Conservation (phyloP, 2,329 filamentous ascomycete species). For the Colletotrichum incanum region DNA sequence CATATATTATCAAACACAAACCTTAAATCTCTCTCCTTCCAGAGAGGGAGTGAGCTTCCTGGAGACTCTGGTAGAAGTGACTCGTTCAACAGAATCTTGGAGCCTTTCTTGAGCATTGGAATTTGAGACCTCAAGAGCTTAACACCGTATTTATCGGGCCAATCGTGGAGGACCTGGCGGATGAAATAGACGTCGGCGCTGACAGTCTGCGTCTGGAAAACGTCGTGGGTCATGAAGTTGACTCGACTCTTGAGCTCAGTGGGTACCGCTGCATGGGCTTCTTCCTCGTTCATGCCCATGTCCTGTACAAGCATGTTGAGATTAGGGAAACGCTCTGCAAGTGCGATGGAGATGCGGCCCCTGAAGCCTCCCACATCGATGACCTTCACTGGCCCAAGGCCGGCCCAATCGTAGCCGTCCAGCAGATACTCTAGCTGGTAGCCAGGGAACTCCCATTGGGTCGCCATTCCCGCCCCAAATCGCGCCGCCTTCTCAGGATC, state of each 20-base stretch:
- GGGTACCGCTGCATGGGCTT: conserved; percentile 37
- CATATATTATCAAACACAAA: not conserved
- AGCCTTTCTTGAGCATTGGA: conserved; percentile 55
- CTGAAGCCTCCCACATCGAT: conserved; percentile 47
- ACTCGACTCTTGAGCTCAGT: conserved; percentile 21
- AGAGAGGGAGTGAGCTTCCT: conserved; percentile 3
- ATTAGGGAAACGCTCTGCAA: conserved; percentile 47
- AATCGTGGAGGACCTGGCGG: conserved; percentile 62
- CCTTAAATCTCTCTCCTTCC: conserved; percentile 8
- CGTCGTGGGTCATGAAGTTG: conserved; percentile 40
- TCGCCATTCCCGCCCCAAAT: conserved; percentile 25
- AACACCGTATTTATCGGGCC: conserved; percentile 55
- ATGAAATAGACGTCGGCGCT: conserved; percentile 58
- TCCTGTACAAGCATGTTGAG: conserved; percentile 54
- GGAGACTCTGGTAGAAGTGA: conserved; percentile 2
- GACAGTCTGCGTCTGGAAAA: conserved; percentile 37
- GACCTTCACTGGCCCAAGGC: conserved; percentile 28
- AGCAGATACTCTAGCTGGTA: conserved; percentile 27
- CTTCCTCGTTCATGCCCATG: conserved; percentile 43
- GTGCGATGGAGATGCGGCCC: conserved; percentile 47
- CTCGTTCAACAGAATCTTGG: conserved; percentile 44
- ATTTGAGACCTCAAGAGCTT: conserved; percentile 52
- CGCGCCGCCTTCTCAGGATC: conserved; percentile 17
- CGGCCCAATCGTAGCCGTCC: conserved; percentile 31
- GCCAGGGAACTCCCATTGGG: conserved; percentile 21